Conservation (phyloP, 768 basidiomycete species). For the Ramaria sp. region DNA sequence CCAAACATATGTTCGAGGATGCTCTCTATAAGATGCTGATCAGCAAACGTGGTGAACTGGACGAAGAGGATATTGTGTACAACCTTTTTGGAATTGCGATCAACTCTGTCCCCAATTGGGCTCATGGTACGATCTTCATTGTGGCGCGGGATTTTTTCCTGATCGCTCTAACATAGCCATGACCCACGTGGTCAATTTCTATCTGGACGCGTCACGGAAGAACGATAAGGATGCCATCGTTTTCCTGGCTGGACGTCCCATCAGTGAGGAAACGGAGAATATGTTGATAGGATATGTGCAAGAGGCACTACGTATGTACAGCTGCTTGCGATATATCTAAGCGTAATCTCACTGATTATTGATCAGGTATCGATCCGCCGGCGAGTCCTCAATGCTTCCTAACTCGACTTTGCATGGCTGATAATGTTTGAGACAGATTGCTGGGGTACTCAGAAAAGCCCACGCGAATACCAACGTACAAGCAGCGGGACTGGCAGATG, state of each 20-base stretch:
- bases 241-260: conserved; percentile 17
- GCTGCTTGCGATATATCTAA: neutral
- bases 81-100: conserved; percentile 64
- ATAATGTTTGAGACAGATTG: neutral
- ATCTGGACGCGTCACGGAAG: conserved; percentile 40
- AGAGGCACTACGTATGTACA: conserved; percentile 60
- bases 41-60: conserved; percentile 33
- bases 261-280: conserved; percentile 21
- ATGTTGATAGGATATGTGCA: conserved; percentile 45
- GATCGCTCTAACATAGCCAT: conserved; percentile 31
- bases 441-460: conserved; percentile 29
- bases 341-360: conserved; percentile 1
- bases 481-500: conserved; percentile 31
- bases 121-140: conserved; percentile 37
- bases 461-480: conserved; percentile 35
- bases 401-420: conserved; percentile 28
- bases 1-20: conserved; percentile 32
- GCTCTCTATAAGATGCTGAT: conserved; percentile 41
- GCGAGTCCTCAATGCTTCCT: conserved; percentile 38
- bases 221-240: conserved; percentile 19
- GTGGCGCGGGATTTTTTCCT: neutral
- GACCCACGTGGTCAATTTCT: conserved; percentile 56
- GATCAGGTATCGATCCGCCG: conserved; percentile 52
- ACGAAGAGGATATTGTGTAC: conserved; percentile 41
- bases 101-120: conserved; percentile 54